Base-by-base conservation (phyloP, 202 grass and related monocot genomes). In the Dendrocalamus latiflorus region DNA sequence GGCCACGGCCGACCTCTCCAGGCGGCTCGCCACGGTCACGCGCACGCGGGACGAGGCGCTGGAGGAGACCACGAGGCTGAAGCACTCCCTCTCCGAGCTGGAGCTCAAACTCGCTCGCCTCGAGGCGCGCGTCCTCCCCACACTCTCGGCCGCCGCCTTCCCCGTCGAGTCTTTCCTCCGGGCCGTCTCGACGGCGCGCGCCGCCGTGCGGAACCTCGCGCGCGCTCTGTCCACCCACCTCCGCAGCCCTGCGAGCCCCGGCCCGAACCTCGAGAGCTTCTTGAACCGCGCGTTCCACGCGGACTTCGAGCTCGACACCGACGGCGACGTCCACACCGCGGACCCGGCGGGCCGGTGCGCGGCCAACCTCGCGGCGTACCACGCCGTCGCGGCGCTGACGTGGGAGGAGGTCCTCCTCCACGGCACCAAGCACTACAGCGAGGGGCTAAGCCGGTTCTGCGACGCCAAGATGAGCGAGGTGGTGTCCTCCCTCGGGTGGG, bases 1-100 rank as follows among this genome's bases (percentile, higher is more conserved):
- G 25, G 88, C 91, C 8, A 92, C 89, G 9, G 88, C 84, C 24
- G 95, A 98, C 67, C 85, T 95, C 42, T 98, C 95, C 4, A 81
- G 88, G 75, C 85, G 94, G 53, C 93, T 98, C 83, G 54, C 90
- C 26, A 81, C 84, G n/a, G 83, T 91, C 61, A 92, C 93, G 72
- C 91, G 91, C 39, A 92, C 88, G 34, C 85, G 96, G 58, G 96
- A 98, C 77, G 93, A 95, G 78, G 87, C 96, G 57, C 80, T 93
- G 57, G 83, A 90, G 71, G 93, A 93, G 60, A 89, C 96, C 59
- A 88, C 89, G 37, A 81, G 91, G 15, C 86, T 97, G 15, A 94
- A 85, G 85, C 84, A 82, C 70, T 92, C 94, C 0, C 85, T 97
- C 48, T 65, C 91, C 16, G 94, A 97, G 83, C 89, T 97, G 53